Percentiles rank a stretch among this genome's conserved stretches.
phyloP scores from a whole-genome alignment of 352 stramenopile species.

The Phytophthora kernoviae region DNA sequence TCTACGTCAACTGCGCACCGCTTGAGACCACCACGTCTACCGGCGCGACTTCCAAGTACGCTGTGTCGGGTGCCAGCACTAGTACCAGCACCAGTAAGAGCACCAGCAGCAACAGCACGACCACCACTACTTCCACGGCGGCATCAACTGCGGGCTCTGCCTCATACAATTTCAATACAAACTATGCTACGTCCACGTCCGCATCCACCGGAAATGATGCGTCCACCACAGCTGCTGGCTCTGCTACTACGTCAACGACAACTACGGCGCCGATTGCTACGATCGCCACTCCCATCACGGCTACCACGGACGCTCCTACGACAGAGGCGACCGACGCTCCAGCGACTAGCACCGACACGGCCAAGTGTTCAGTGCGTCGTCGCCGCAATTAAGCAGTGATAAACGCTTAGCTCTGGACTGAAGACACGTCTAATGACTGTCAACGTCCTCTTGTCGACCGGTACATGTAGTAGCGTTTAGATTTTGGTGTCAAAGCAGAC shows the following conservation, averaged over 20 bases:
- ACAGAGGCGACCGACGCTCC: conserved; percentile 7
- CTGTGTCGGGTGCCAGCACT: conserved; percentile 13
- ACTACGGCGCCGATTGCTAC: conserved; percentile 6
- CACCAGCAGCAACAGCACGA: conserved; percentile 5
- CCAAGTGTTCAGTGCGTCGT: conserved; percentile 16
- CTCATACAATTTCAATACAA: conserved; percentile 1
- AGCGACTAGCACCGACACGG: conserved; percentile 11
- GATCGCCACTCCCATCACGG: conserved; percentile 2
- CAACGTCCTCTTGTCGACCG: neutral
- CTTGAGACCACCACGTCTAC: conserved; percentile 24
- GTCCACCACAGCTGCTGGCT: conserved; percentile 6
- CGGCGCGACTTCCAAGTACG: conserved; percentile 28
- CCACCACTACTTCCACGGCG: conserved; percentile 9
- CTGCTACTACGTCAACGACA: conserved; percentile 8
- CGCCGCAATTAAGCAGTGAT: conserved; percentile 2
- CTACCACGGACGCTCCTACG: conserved; percentile 6
- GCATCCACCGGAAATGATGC: conserved; percentile 10
- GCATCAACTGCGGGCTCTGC: conserved; percentile 6
- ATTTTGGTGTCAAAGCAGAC: conserved; percentile 16
- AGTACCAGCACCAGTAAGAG: conserved; percentile 3
- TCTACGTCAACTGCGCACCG: conserved; percentile 4
- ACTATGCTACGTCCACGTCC: conserved; percentile 17
- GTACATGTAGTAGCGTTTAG: conserved; percentile 18
- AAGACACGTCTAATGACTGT: conserved; percentile 6
- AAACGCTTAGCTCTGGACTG: neutral